Conservation (phyloP, 2,329 filamentous ascomycete species). For the Aureobasidium subglaciale region DNA sequence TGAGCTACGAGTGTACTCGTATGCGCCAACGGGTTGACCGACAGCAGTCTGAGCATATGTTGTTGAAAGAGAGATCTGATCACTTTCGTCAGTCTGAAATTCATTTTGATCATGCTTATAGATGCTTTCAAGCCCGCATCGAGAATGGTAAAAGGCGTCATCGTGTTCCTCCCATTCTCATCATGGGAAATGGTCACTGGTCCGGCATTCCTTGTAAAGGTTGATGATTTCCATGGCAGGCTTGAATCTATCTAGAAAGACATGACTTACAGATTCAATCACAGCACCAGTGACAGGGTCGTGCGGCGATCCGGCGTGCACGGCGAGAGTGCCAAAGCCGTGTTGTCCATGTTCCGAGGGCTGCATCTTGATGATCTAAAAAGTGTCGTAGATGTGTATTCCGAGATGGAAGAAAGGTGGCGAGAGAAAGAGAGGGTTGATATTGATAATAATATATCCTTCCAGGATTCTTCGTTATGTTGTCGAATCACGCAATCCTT, state of each 20-base stretch:
- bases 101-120: no score
- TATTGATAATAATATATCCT: background rate
- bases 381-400: background rate
- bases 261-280: constrained; percentile 61
- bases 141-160: background rate
- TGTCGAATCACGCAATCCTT: constrained; percentile 13
- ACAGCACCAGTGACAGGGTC: constrained; percentile 90
- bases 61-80: constrained; percentile 82
- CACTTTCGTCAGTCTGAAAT: background rate
- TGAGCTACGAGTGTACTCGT: constrained; percentile 87
- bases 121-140: no score
- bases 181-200: no score
- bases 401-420: background rate
- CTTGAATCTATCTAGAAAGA: background rate
- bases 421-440: background rate
- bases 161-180: no score
- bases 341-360: constrained; percentile 41
- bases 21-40: constrained; percentile 77
- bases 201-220: no score
- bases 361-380: background rate
- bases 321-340: constrained; percentile 85
- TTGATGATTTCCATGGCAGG: background rate
- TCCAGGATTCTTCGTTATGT: background rate
- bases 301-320: constrained; percentile 86
- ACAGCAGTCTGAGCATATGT: constrained; percentile 90